Percentiles rank a stretch among this genome's conserved stretches.
Conservation (phyloP, 177 flowering plant genomes). For the Vitis hybrid region DNA sequence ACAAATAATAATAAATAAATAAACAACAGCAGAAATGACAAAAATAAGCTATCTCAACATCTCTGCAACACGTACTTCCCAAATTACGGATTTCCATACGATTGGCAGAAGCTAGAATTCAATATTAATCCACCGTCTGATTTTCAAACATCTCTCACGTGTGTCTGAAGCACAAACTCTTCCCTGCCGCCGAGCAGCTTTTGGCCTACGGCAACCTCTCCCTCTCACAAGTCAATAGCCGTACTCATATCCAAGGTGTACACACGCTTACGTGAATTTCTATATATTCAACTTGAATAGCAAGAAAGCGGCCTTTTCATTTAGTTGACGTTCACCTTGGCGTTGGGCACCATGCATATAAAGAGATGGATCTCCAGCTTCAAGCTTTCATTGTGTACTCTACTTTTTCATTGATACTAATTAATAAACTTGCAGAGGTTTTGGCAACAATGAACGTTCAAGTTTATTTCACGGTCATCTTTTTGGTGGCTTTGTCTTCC, state of each 20-base stretch:
- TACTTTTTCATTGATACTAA: too few relatives aligned
- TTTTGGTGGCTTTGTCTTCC: background rate
- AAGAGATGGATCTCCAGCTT: too few relatives aligned
- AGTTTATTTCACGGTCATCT: background rate
- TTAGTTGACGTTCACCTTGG: background rate
- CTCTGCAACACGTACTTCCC: too few relatives aligned
- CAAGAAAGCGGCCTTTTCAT: constrained; percentile 9
- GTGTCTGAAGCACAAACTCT: constrained; percentile 4
- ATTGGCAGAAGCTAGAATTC: too few relatives aligned
- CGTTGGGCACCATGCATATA: background rate
- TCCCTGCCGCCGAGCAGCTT: constrained; percentile 1
- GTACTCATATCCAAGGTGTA: background rate
- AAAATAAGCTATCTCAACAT: too few relatives aligned
- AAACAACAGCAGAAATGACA: too few relatives aligned
- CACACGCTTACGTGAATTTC: constrained; percentile 10
- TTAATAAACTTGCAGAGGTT: background rate
- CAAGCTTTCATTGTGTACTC: too few relatives aligned
- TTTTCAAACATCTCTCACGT: constrained; percentile 10
- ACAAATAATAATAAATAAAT: too few relatives aligned
- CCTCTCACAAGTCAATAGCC: background rate
- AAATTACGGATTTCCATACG: too few relatives aligned
- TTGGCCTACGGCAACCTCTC: background rate
- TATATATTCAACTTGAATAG: background rate
- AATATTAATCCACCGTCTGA: too few relatives aligned
- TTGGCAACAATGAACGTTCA: background rate